Percentiles rank a stretch among this genome's conserved stretches.
Evolutionary conservation across 176 grass and related monocot species (phyloP).

Genomic region (Secale cereale): DNA sequence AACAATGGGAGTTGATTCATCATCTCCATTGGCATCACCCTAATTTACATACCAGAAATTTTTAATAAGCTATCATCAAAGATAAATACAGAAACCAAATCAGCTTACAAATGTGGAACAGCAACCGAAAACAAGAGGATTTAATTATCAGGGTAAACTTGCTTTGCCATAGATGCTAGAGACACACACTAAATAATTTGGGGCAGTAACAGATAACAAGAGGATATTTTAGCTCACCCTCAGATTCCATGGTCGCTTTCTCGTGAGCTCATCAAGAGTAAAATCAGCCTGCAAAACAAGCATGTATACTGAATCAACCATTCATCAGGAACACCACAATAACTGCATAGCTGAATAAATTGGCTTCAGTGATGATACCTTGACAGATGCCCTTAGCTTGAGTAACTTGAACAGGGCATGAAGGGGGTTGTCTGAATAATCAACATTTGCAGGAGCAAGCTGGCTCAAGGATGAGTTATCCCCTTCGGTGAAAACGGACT

Average conservation of each 20-base stretch:
- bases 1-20: slow-evolving; percentile 37
- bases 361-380: slow-evolving; percentile 33
- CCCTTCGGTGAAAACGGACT: slow-evolving; percentile 52
- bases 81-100: neutral
- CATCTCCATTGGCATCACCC: slow-evolving; percentile 42
- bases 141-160: neutral
- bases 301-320: neutral
- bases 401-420: slow-evolving; percentile 51
- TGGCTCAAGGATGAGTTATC: slow-evolving; percentile 45
- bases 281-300: slow-evolving; percentile 60
- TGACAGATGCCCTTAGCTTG: slow-evolving; percentile 51
- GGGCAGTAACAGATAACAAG: neutral
- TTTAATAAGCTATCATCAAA: neutral
- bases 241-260: slow-evolving; percentile 52
- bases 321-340: neutral
- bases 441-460: slow-evolving; percentile 16
- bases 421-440: slow-evolving; percentile 58
- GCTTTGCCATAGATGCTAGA: neutral
- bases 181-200: neutral
- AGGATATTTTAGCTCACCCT: slow-evolving; percentile 40
- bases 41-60: slow-evolving; percentile 21
- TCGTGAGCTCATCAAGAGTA: slow-evolving; percentile 64
- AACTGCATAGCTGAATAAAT: neutral
- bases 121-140: neutral
- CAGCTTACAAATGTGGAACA: no score